Percentiles rank a stretch among this genome's conserved stretches.
These are phyloP conservation scores for Aristolochia fimbriata DNA, from an alignment of 164 flowering plant species.

Conservation along the genomic window DNA sequence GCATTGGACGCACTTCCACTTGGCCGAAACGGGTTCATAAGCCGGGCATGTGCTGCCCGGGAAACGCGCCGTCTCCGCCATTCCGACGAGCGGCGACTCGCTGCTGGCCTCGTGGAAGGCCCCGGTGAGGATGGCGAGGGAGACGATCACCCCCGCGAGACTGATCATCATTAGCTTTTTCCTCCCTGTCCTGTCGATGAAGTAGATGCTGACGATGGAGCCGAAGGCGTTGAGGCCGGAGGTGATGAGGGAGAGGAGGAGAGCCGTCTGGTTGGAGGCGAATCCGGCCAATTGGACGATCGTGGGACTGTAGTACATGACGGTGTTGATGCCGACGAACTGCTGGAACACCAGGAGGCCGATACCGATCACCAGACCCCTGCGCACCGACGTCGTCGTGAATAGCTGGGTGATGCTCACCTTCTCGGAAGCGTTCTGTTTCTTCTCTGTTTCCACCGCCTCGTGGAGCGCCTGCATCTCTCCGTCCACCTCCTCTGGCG, in stretches of 20 bases:
- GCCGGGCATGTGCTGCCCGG: slow-evolving; percentile 29
- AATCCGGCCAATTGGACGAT: slow-evolving; percentile 58
- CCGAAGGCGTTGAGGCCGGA: slow-evolving; percentile 60
- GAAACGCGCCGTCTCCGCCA: slow-evolving; percentile 21
- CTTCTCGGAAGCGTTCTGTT: slow-evolving; percentile 28
- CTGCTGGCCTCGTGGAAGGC: slow-evolving; percentile 39
- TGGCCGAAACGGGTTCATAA: slow-evolving; percentile 16
- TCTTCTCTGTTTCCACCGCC: slow-evolving; percentile 37
- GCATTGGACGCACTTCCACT: slow-evolving; percentile 58
- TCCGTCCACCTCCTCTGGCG: slow-evolving; percentile 38
- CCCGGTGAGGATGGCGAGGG: slow-evolving; percentile 38
- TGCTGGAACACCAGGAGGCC: slow-evolving; percentile 66
- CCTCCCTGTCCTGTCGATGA: slow-evolving; percentile 57
- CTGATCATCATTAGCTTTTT: slow-evolving; percentile 51
- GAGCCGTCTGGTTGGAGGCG: slow-evolving; percentile 57
- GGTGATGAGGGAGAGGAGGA: slow-evolving; percentile 50
- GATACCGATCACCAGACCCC: slow-evolving; percentile 48
- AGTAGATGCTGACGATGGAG: slow-evolving; percentile 48
- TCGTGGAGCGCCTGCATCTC: slow-evolving; percentile 39
- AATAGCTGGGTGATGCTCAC: slow-evolving; percentile 23
- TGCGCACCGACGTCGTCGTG: slow-evolving; percentile 39
- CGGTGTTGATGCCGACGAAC: slow-evolving; percentile 73
- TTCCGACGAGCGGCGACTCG: slow-evolving; percentile 34
- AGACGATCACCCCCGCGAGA: slow-evolving; percentile 36
- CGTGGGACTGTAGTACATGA: slow-evolving; percentile 78